Base-by-base conservation (phyloP, 2,329 filamentous ascomycete species). In the Nigrospora sphaerica region DNA sequence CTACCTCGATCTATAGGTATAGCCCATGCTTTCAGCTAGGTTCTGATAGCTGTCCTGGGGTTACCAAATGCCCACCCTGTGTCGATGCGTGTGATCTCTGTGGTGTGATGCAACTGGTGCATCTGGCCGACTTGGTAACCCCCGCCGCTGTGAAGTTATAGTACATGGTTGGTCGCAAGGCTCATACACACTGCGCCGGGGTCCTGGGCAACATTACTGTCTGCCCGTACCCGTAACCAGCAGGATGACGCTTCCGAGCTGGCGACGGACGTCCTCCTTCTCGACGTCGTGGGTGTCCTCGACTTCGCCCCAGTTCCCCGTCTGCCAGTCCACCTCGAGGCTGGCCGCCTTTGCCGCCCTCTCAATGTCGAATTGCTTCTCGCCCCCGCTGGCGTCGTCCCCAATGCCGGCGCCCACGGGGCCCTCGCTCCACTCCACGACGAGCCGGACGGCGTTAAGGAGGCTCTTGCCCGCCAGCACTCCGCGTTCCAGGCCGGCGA, bases 201-300 rank as follows among this genome's bases (percentile, higher is more conserved):
- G 11, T 4, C 12, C 17, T 14, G 18, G 12, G 5, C 23, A 34
- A 6, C 32, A 31, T 39, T 48, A 48, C 43, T 46, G 38, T 39
- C 42, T 46, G 16, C 67, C 64, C 7, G 66, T 72, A 1, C 86
- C 86, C 46, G 80, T 83, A 11, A 96, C 86, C 42, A 97, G 69
- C 59, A 97, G 62, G 14, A 95, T 76, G 12, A 89, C 87, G 62
- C 89, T 95, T 13, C 92, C 93, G 49, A 97, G 70, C 69, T 97
- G 93, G 58, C 92, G 78, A 61, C 81, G 79, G 54, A 97, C 57
- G 66, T 98, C 93, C 66, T 95, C 92, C 65, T 84, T 87, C 58
- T 95, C 86, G 1, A 98, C 93, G 72, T 98, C 93, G 68, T 98
- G 93, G 28, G 91, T 95, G 67, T 98, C 91, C 65, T 98, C 93